Base-by-base conservation (phyloP, 371 early-diverging fungal genomes). In the Mucor saturninus region DNA sequence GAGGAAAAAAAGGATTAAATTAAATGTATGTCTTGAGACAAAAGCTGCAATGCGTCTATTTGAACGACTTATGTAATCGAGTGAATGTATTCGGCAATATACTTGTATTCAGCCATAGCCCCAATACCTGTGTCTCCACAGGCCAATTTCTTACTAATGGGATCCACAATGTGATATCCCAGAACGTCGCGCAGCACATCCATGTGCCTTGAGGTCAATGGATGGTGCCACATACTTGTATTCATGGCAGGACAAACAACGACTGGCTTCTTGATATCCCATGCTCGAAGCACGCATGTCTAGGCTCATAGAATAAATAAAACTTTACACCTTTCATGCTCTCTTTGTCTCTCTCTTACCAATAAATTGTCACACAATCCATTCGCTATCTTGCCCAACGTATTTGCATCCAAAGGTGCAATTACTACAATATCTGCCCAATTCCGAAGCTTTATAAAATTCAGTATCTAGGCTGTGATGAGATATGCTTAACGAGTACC, bases 171-270 rank as follows among this genome's bases (percentile, higher is more conserved):
- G 5, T 61, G 62, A 61, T 88, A 92, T 3, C 80, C 71, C 28
- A 94, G 78, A 7, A 76, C 62, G 11, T 73, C 67, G 40, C 66
- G 67, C 21, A 95, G 64, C 2, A 80, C 64, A 0, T 67, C 61
- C 31, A 96, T 67, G 70, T 97, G 97, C 35, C 68, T 75, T 6
- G 68, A 68, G 0, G 99, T 98, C 28, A 95, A 85, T 15, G 95
- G 97, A 75, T 98, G 96, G 31, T 88, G 79, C 93, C 94, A 98
- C 98, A 98, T 98, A 76, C 88, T 84, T 9, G 97, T 96, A 68
- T 98, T 98, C 98, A 98, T 98, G 5, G 98, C 98, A 5, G 99
- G 99, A 58, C 92, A 92, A 5, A 91, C 85, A 15, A 96, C 54
- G 10, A 73, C 93, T 58, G 48, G 93, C 86, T 86, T 85, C 1